Evolutionary conservation across 768 basidiomycete genomes (phyloP), one percentile per base, ranked within the genome.

Genomic region (Lepiota brunneoincarnata): DNA sequence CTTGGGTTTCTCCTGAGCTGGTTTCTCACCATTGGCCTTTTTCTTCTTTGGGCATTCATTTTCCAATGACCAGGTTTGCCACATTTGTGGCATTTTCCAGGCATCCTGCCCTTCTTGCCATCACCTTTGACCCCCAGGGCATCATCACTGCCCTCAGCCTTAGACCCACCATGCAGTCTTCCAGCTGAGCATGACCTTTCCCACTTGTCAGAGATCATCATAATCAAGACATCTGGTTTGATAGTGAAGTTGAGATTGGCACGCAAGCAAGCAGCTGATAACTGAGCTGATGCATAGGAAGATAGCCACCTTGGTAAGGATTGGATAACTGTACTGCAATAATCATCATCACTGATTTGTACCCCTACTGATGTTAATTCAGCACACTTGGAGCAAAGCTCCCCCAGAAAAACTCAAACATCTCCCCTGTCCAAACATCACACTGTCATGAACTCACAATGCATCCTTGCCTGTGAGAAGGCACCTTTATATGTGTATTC

Each of bases 281-380:
- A n/a, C n/a, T n/a, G n/a, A n/a, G n/a, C n/a, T n/a, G n/a, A n/a
- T n/a, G n/a, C n/a, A n/a, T n/a, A n/a, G n/a, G n/a, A n/a, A 41
- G 69, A 58, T 0, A 69, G 61, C 47, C 55, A 53, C 3, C 18
- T 18, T 40, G 69, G 69, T n/a, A 72, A 54, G 51, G 64, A 72
- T 3, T 60, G 59, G 2, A 71, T 59, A 26, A 73, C 69, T 5
- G 63, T 67, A 4, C 64, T 71, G 20, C 53, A 48, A 51, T 73
- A 72, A 24, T 73, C 68, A 4, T 63, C 61, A 9, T 67, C 61
- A 24, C 58, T 61, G 46, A 70, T 69, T 9, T 52, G 41, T 2
- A 72, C 70, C 34, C 69, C 70, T 6, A 64, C 60, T 21, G 63
- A 37, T 1, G 60, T 60, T 11, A 69, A 57, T 43, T 69, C 58